A percentile compares a stretch with the other conserved stretches of the same genome.
Evolutionary conservation across 1,139 yeast genomes (phyloP).

Genomic region (Taiozyma sp.): DNA sequence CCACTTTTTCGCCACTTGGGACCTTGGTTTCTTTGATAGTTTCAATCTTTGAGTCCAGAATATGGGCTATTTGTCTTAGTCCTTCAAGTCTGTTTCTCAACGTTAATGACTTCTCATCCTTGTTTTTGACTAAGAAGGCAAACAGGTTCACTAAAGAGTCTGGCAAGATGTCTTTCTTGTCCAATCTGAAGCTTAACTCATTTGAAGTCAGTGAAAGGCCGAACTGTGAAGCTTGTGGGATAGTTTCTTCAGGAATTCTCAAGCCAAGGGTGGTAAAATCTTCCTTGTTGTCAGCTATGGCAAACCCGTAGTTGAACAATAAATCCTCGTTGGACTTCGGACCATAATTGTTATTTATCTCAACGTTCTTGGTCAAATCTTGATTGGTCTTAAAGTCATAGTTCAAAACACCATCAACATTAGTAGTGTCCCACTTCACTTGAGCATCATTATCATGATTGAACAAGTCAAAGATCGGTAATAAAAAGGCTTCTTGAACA

Average conservation of each 20-base stretch:
- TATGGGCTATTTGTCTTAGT: constrained; percentile 47
- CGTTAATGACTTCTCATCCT: constrained; percentile 38
- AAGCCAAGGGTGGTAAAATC: constrained; percentile 61
- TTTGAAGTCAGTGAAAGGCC: constrained; percentile 43
- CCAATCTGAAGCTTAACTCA: constrained; percentile 28
- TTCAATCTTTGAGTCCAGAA: constrained; percentile 44
- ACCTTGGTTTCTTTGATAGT: constrained; percentile 26
- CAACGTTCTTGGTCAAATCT: constrained; percentile 32
- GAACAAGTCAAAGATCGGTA: constrained; percentile 75
- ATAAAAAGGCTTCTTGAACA: constrained; percentile 56
- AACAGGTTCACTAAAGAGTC: constrained; percentile 45
- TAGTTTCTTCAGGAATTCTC: constrained; percentile 36
- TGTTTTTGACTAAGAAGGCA: constrained; percentile 42
- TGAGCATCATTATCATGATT: constrained; percentile 62
- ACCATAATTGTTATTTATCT: constrained; percentile 80
- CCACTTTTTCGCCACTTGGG: constrained; percentile 6
- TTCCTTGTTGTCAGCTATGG: constrained; percentile 51
- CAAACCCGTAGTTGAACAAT: constrained; percentile 60
- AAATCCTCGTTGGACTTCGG: constrained; percentile 78
- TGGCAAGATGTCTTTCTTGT: constrained; percentile 36
- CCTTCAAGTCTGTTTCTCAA: constrained; percentile 58
- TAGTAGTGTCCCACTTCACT: constrained; percentile 57
- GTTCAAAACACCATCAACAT: constrained; percentile 11
- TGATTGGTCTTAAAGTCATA: constrained; percentile 32
- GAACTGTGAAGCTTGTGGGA: constrained; percentile 30